Conservation (phyloP, 495 filamentous ascomycete species). For the Xylaria intraflava region DNA sequence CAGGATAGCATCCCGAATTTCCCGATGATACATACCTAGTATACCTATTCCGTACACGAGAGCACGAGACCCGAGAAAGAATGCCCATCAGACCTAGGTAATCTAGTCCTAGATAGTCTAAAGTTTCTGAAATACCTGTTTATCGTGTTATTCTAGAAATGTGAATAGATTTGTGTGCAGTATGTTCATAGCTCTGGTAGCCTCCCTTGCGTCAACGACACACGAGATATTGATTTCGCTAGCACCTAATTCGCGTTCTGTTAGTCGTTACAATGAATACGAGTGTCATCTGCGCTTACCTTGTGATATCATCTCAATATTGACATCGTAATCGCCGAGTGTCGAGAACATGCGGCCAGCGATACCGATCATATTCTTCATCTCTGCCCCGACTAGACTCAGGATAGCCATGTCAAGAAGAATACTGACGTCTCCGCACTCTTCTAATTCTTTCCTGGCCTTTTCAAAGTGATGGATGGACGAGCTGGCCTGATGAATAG, state of each 20-base stretch:
- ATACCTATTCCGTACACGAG: no score
- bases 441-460: conserved; percentile 61
- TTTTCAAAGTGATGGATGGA: conserved; percentile 57
- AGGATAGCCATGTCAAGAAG: conserved; percentile 85
- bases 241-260: conserved; percentile 54
- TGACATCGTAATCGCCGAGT: conserved; percentile 78
- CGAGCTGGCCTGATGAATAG: conserved; percentile 71
- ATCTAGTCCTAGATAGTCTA: not conserved
- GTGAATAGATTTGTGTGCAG: conserved; percentile 89
- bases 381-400: conserved; percentile 82
- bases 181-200: conserved; percentile 86
- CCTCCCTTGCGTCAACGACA: conserved; percentile 86
- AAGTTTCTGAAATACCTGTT: not conserved
- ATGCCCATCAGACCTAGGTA: not conserved
- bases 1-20: no score
- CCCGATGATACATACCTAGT: no score
- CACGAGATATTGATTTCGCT: conserved; percentile 99
- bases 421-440: conserved; percentile 79
- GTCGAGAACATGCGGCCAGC: conserved; percentile 85
- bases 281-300: conserved; percentile 46
- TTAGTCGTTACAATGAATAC: conserved; percentile 14
- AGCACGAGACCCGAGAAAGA: no score
- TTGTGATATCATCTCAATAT: conserved; percentile 97
- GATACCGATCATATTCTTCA: conserved; percentile 92
- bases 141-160: conserved; percentile 42